phyloP scores from a whole-genome alignment of 768 basidiomycete genomes.

The Russula griseocarnosa region DNA sequence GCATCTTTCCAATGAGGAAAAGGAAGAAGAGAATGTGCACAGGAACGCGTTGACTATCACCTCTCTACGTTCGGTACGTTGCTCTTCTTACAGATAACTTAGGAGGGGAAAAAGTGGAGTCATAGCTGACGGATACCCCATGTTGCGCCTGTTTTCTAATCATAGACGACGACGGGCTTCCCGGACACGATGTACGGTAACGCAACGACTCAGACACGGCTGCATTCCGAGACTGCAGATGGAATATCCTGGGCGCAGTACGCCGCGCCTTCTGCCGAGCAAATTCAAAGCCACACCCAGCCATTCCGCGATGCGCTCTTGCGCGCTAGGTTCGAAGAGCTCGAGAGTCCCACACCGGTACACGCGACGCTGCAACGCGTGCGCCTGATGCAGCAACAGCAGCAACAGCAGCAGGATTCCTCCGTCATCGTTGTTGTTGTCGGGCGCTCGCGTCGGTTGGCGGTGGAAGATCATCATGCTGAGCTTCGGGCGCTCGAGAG shows the following conservation, averaged over 20 bases:
- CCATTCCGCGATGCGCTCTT: constrained; percentile 39
- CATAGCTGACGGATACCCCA: neutral
- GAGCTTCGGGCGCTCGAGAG: constrained; percentile 66
- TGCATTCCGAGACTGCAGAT: constrained; percentile 85
- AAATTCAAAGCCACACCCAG: constrained; percentile 5
- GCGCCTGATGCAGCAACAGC: constrained; percentile 30
- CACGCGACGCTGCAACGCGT: constrained; percentile 51
- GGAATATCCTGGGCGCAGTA: constrained; percentile 69
- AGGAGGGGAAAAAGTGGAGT: too few relatives aligned
- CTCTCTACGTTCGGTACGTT: constrained; percentile 39
- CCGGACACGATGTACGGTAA: constrained; percentile 72
- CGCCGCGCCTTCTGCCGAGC: constrained; percentile 34
- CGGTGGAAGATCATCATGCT: constrained; percentile 63
- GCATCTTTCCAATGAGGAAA: constrained; percentile 29
- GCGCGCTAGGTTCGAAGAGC: constrained; percentile 60
- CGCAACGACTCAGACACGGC: constrained; percentile 54
- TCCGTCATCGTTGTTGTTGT: constrained; percentile 63
- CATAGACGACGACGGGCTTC: constrained; percentile 37
- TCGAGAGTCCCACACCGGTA: constrained; percentile 55
- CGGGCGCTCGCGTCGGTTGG: constrained; percentile 72
- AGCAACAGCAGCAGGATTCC: constrained; percentile 34
- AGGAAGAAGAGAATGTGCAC: constrained; percentile 26
- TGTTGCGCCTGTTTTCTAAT: neutral
- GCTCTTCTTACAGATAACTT: neutral
- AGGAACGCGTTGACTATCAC: constrained; percentile 40